These are phyloP conservation scores for Peziza echinospora DNA, from an alignment of 495 filamentous ascomycete species.

Conservation along the genomic window DNA sequence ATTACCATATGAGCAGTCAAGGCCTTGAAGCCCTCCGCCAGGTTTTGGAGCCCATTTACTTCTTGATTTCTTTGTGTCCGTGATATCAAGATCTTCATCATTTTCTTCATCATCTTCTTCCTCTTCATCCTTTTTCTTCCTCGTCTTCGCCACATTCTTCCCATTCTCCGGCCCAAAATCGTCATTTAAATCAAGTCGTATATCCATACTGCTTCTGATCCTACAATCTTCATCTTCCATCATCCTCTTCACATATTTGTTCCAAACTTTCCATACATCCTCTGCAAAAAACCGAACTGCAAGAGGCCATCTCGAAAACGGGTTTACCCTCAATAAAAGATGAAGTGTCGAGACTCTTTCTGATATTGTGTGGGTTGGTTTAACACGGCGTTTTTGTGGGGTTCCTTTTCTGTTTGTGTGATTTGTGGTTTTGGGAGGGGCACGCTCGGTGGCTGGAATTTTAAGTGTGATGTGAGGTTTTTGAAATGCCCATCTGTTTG, in stretches of 20 bases:
- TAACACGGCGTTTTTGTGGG: too few species aligned
- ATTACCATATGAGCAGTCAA: slow-evolving; percentile 36
- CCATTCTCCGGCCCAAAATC: too few species aligned
- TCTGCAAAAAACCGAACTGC: slow-evolving; percentile 54
- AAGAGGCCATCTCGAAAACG: slow-evolving; percentile 66
- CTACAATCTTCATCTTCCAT: slow-evolving; percentile 1
- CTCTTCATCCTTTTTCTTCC: slow-evolving; percentile 1
- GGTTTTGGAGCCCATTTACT: too few species aligned
- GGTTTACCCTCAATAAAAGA: slow-evolving; percentile 50
- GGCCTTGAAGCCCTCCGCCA: slow-evolving; percentile 28
- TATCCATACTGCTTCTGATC: too few species aligned
- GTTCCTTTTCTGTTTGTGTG: too few species aligned
- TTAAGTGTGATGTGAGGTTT: too few species aligned
- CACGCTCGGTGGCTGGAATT: too few species aligned
- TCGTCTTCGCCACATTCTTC: neutral
- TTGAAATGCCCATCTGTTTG: too few species aligned
- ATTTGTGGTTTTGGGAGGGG: too few species aligned
- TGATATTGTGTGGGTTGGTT: too few species aligned
- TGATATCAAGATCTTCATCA: slow-evolving; percentile 5
- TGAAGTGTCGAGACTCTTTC: too few species aligned
- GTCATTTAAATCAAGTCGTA: too few species aligned
- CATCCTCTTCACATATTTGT: slow-evolving; percentile 11
- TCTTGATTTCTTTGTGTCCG: slow-evolving; percentile 3
- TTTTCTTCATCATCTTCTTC: slow-evolving; percentile 6
- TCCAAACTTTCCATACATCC: slow-evolving; percentile 49